Evolutionary conservation across 78 protist genomes (phyloP).

Genomic region (Chrysochromulina tobinii): DNA sequence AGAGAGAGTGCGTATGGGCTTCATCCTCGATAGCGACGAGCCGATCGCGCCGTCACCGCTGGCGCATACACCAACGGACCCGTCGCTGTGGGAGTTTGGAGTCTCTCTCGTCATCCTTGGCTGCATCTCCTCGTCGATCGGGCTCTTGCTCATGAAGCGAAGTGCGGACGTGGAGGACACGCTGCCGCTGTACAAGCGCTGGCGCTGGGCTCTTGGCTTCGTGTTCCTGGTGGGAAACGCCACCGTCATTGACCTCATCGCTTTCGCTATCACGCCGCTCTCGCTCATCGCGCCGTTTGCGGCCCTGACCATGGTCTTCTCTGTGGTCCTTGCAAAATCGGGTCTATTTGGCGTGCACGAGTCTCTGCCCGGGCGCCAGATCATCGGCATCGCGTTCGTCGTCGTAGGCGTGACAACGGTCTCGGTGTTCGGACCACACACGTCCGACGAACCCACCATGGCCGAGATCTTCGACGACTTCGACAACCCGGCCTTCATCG

Average conservation of each 20-base stretch:
- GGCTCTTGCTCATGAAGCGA: not conserved
- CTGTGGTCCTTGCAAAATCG: not conserved
- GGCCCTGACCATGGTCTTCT: not conserved
- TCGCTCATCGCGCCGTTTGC: constrained; percentile 5
- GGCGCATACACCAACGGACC: too few species aligned
- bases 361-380: not conserved
- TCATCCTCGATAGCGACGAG: too few species aligned
- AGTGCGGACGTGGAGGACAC: not conserved
- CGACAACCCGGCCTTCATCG: not conserved
- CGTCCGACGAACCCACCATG: not conserved
- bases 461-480: not conserved
- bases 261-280: not conserved
- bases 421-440: not conserved
- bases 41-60: too few species aligned
- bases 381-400: not conserved
- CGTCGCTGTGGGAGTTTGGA: not conserved
- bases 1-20: too few species aligned
- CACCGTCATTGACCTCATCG: not conserved
- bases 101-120: not conserved
- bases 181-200: not conserved
- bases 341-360: not conserved
- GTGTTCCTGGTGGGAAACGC: not conserved
- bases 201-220: not conserved
- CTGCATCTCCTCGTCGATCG: not conserved
- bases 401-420: not conserved